A percentile compares a stretch with the other conserved stretches of the same genome.
These are phyloP conservation scores for Venturia nashicola DNA, from an alignment of 2,329 filamentous ascomycete species.

Conservation along the genomic window DNA sequence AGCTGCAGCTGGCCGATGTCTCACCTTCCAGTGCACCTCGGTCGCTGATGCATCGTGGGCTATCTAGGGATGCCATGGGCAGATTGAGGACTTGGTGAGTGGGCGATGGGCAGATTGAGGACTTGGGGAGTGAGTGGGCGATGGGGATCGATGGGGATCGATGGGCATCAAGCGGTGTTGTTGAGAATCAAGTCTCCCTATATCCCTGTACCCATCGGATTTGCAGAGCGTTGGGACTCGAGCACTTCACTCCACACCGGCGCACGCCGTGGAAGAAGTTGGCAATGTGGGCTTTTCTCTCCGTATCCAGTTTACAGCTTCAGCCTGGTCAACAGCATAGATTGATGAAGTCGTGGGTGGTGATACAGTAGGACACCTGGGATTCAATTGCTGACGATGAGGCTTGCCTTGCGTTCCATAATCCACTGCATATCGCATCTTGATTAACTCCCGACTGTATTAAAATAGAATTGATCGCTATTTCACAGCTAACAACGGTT, in stretches of 20 bases:
- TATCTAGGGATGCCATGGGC: neutral
- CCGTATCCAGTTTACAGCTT: neutral
- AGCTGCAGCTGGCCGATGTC: neutral
- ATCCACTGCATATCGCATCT: neutral
- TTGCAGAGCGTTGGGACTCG: neutral
- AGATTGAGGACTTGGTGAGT: neutral
- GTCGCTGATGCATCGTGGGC: neutral
- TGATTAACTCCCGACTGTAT: neutral
- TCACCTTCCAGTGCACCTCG: neutral
- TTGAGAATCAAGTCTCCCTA: neutral
- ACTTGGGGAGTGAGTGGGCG: neutral
- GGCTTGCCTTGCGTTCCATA: neutral
- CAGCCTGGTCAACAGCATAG: neutral
- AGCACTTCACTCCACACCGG: neutral
- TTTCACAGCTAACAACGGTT: neutral
- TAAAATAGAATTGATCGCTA: neutral
- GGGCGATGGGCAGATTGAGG: neutral
- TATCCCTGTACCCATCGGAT: conserved; percentile 1
- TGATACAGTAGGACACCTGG: neutral
- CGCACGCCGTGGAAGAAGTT: neutral
- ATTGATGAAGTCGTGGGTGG: neutral
- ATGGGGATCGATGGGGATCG: neutral
- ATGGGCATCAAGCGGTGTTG: neutral
- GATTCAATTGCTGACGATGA: neutral
- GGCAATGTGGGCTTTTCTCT: neutral